Evolutionary conservation across 2,329 filamentous ascomycete species (phyloP).

Genomic region (Graphilbum ipis-grandicollis): DNA sequence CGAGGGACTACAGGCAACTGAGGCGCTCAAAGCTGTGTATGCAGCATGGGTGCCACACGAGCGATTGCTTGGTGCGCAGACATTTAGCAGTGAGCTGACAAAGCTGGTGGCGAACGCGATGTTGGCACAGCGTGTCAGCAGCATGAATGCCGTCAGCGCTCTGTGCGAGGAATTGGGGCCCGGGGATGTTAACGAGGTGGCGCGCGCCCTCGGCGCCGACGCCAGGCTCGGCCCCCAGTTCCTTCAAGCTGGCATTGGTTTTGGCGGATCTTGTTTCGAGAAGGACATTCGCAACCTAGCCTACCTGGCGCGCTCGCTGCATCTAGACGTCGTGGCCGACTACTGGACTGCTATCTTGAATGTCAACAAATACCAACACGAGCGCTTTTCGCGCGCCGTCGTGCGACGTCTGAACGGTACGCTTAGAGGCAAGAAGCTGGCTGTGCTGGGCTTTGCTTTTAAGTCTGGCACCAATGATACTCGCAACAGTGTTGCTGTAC

Average conservation of each 20-base stretch:
- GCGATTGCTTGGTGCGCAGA: not conserved
- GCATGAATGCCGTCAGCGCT: slow-evolving; percentile 4
- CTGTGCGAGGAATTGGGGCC: slow-evolving; percentile 3
- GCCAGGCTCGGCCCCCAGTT: slow-evolving; percentile 2
- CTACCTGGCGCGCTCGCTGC: not conserved
- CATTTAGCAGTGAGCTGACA: slow-evolving; percentile 4
- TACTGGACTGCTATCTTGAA: slow-evolving; percentile 1
- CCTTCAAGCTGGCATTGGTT: slow-evolving; percentile 1
- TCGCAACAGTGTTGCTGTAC: slow-evolving; percentile 3
- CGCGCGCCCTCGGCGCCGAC: slow-evolving; percentile 2
- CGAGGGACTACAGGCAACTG: not conserved
- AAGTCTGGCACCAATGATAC: slow-evolving; percentile 4
- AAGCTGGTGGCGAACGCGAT: slow-evolving; percentile 4
- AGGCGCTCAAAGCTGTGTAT: slow-evolving; percentile 1
- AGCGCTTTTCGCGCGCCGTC: slow-evolving; percentile 1
- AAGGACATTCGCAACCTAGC: slow-evolving; percentile 3
- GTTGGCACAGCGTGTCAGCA: slow-evolving; percentile 4
- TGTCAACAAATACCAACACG: slow-evolving; percentile 2
- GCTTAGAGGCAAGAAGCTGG: slow-evolving; percentile 2
- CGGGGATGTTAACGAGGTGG: slow-evolving; percentile 1
- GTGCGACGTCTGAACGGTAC: slow-evolving; percentile 1
- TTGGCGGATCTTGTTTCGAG: slow-evolving; percentile 3
- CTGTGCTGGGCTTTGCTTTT: slow-evolving; percentile 2
- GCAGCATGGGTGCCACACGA: slow-evolving; percentile 1
- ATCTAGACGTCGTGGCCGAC: not conserved